Base-by-base conservation (phyloP, 441 rosid species). In the Syzygium malaccense region DNA sequence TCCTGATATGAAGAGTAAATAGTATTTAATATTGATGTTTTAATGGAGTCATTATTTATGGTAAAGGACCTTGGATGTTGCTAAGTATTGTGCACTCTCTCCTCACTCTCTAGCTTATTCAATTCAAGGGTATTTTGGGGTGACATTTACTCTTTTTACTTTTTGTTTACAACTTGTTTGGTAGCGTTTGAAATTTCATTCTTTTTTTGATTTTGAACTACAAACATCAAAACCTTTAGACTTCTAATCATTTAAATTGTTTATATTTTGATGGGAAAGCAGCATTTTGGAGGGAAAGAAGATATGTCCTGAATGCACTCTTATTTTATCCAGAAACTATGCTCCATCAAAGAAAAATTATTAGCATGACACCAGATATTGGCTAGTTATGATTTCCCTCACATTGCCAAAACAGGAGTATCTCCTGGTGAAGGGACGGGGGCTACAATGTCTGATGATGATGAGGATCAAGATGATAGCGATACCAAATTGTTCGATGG, bases 371-470 rank as follows among this genome's bases (percentile, higher is more conserved):
- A 41, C 51, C 51, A 12, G 49, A 37, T 11, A 41, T 23, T 75
- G 51, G 83, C 83, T 75, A 75, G 23, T 75, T 41, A 75, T 75
- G 51, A 75, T 75, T 41, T 75, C 9, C 83, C 83, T 75, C 83
- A 41, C 51, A 41, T 75, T 75, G 51, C n/a, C 83, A 75, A 75
- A 75, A 7, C 66, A 85, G 87, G 87, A 85, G 20, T 85, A 23
- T 85, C 87, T 85, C 87, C 87, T 8, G 68, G 58, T 85, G 87
- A 85, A 85, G 64, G 87, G 51, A 85, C 68, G 4, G 87, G 87
- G 64, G 87, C 87, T 55, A 85, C 87, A 55, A 85, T 85, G 87
- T 85, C 87, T 13, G 87, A 85, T 26, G 87, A 85, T 45, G 87
- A 85, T 23, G 87, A 85, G 48, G 64, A 85, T 55, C 87, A 85